Base-by-base conservation (phyloP, 2,329 filamentous ascomycete species). In the Fusarium sp. region DNA sequence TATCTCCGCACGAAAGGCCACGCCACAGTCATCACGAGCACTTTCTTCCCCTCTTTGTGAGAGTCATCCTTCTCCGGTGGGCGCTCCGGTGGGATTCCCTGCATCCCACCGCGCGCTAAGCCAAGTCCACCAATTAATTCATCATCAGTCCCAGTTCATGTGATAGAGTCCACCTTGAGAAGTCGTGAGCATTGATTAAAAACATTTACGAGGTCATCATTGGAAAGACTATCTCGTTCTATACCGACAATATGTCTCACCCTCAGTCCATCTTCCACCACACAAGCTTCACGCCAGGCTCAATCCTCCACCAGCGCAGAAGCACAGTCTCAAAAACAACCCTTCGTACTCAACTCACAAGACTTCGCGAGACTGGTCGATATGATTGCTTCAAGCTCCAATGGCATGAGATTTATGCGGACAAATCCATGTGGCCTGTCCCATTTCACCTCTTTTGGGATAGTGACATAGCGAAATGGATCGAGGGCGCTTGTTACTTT, bases 381-480 rank as follows among this genome's bases (percentile, higher is more conserved):
- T 87, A 87, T 65, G 82, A 87, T 67, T 86, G 84, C 44, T 89
- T 89, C 76, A 83, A 84, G 67, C 75, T 89, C 19, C 62, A 83
- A 74, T 88, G 85, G 85, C 83, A 89, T 66, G 79, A 83, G 0
- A 79, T 79, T 3, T 89, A 89, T 71, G 79, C 79, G 15, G 82
- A 87, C 47, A 75, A 80, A 50, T 80, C 81, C 2, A 70, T 69
- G 63, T 88, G 84, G 84, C 87, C 87, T 1, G 80, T 88, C 2
- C 85, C 86, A 0, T 84, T 85, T 22, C 85, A 87, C 66, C 75
- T 90, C 79, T 89, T 89, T 71, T 89, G 87, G 86, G 87, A 89
- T 68, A 81, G 79, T 67, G 59, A 62, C 3, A 35, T 62, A 13
- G 59, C 57, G 0, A 68, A 68, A 26, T 68, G 66, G 66, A 69